Evolutionary conservation across 2,329 filamentous ascomycete genomes (phyloP), one percentile per base, ranked within the genome.

Genomic region (Penicillium frequentans): DNA sequence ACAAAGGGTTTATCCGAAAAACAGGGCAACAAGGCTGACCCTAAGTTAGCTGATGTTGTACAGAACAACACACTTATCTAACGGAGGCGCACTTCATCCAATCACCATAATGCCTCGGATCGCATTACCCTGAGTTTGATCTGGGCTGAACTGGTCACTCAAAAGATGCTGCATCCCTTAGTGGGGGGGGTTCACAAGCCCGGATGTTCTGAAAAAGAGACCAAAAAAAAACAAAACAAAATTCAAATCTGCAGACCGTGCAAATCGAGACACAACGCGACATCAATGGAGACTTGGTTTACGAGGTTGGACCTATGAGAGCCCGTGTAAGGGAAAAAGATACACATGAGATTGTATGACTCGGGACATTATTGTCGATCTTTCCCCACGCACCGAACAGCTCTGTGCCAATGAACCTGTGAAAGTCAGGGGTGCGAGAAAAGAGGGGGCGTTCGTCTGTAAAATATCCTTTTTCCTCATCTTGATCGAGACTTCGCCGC

Each of bases 301-400:
- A 44, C n/a, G 23, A 24, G 35, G 39, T n/a, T 51, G 53, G 52
- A 47, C 56, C 56, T 56, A 57, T 58, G 49, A 53, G 31, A 49
- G 16, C 23, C 23, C 29, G 21, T 33, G 5, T 48, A 23, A 29
- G 26, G 21, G n/a, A 33, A 46, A 21, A 27, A 26, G 46, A 21
- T 42, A 42, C 42, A 52, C 5, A 45, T 43, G 13, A 29, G 14
- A 3, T 23, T 23, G 46, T 33, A 24, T 49, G 53, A 31, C 49
- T 65, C 60, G 62, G 60, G 57, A 59, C 9, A 62, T 62, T 58
- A 58, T 29, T 53, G 61, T 43, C 53, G 61, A 66, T 66, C 61
- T 29, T 54, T 54, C 53, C 24, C 61, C 57, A 49, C 46, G 33
- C 44, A 54, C 39, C 31, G 48, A 55, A 47, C 26, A 49, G 39